A percentile compares a stretch with the other conserved stretches of the same genome.
Evolutionary conservation across 1,139 yeast genomes (phyloP).

Genomic region (Suhomyces bolitotheri): DNA sequence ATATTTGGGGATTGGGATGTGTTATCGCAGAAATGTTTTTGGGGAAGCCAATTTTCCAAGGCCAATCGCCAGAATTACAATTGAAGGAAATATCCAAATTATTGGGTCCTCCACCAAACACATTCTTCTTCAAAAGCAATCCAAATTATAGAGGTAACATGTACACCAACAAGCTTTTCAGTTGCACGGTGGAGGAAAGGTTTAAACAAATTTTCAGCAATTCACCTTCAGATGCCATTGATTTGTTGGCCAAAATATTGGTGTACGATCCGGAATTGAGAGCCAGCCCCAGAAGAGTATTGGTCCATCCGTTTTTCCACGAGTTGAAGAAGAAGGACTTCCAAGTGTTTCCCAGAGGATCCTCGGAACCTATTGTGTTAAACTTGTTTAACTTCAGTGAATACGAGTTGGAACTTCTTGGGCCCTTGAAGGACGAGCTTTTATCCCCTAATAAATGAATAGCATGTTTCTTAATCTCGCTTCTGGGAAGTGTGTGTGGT

Average conservation of each 20-base stretch:
- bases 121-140: conserved; percentile 70
- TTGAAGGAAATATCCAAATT: conserved; percentile 74
- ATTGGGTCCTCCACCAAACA: conserved; percentile 74
- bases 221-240: conserved; percentile 71
- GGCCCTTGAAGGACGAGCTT: conserved; percentile 41
- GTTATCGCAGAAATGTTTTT: conserved; percentile 81
- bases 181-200: conserved; percentile 60
- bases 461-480: conserved; percentile 4
- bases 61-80: conserved; percentile 72
- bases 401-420: conserved; percentile 52
- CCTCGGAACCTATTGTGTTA: conserved; percentile 41
- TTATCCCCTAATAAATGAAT: conserved; percentile 16
- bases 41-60: conserved; percentile 81
- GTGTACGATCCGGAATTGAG: conserved; percentile 74
- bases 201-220: conserved; percentile 69
- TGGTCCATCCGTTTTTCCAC: conserved; percentile 72
- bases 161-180: conserved; percentile 66
- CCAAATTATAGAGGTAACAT: conserved; percentile 75
- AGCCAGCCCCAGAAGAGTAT: conserved; percentile 63
- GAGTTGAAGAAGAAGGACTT: conserved; percentile 62
- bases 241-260: conserved; percentile 64
- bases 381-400: conserved; percentile 55
- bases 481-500: conserved; percentile 12
- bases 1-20: conserved; percentile 86
- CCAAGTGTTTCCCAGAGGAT: conserved; percentile 57